Percentiles rank a stretch among this genome's conserved stretches.
These are phyloP conservation scores for Aaosphaeria pasadenensis DNA, from an alignment of 2,329 filamentous ascomycete species.

Conservation along the genomic window DNA sequence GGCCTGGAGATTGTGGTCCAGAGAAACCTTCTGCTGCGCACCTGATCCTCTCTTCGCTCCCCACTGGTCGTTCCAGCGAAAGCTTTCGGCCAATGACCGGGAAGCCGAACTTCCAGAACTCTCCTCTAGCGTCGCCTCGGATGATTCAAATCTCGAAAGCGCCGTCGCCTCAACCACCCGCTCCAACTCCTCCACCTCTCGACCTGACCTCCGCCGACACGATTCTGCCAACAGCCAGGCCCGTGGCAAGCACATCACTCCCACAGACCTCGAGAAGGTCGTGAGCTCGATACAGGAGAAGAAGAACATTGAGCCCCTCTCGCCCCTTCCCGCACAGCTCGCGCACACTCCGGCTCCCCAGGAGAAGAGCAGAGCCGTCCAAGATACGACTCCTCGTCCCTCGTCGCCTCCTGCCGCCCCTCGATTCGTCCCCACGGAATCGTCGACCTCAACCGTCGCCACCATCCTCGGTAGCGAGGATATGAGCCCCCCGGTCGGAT, in stretches of 20 bases:
- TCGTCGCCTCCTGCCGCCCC: slow-evolving; percentile 42
- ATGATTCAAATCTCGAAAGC: slow-evolving; percentile 37
- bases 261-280: slow-evolving; percentile 89
- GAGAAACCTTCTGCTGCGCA: slow-evolving; percentile 87
- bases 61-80: slow-evolving; percentile 31
- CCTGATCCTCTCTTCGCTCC: slow-evolving; percentile 46
- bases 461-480: slow-evolving; percentile 41
- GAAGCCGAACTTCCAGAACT: slow-evolving; percentile 40
- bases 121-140: slow-evolving; percentile 47
- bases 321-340: slow-evolving; percentile 45
- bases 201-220: slow-evolving; percentile 66
- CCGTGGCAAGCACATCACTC: slow-evolving; percentile 84
- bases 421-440: slow-evolving; percentile 51
- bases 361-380: slow-evolving; percentile 3
- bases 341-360: slow-evolving; percentile 6
- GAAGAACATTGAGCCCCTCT: slow-evolving; percentile 61
- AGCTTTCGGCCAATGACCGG: slow-evolving; percentile 17
- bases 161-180: slow-evolving; percentile 47
- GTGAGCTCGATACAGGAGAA: slow-evolving; percentile 88
- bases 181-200: slow-evolving; percentile 50
- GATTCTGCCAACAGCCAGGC: slow-evolving; percentile 70
- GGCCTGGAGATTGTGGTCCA: slow-evolving; percentile 92
- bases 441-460: slow-evolving; percentile 57
- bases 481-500: slow-evolving; percentile 44
- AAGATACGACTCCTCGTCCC: slow-evolving; percentile 44